Evolutionary conservation across 805 yeast species (phyloP), one percentile per base, ranked within the genome.

Genomic region (Ogataea pini): DNA sequence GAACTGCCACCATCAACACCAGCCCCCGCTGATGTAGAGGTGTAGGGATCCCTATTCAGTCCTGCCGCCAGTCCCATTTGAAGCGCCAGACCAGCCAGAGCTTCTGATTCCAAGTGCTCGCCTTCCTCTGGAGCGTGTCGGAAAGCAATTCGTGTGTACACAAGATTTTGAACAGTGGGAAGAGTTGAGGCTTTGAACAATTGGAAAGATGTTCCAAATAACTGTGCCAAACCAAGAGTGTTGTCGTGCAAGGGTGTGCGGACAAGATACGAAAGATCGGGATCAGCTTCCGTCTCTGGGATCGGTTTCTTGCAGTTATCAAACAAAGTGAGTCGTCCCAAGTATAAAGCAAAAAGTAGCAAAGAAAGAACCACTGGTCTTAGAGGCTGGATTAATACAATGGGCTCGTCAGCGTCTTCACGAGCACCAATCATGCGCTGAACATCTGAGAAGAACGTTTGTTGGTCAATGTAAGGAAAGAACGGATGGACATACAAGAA

Each of bases 41-140:
- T 65, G 18, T 27, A 39, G 0, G 82, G 78, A 43, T 78, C 84
- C 42, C 79, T 61, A 52, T 78, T 70, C 36, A 79, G 59, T 0
- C 82, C 83, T 25, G 77, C 56, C 3, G 72, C 62, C 37, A 68
- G 57, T 0, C 79, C 78, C 63, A 74, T 71, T 47, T 77, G 80
- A 8, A 72, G 58, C 10, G 72, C 57, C 19, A 73, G 52, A 2
- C 72, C 71, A 12, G 68, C 64, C 14, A 70, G 65, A 0, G 67
- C 65, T 40, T 70, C 76, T 0, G 73, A 60, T 36, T 73, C 77
- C 2, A 70, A 64, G 5, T 71, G 65, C 39, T 73, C 78, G 0
- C 70, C 64, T 17, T 77, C 79, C 50, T 75, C 80, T 0, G 83
- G 83, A 0, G 80, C 67, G 51, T 62, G 61, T 34, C 57, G 66